Evolutionary conservation across 2,329 filamentous ascomycete genomes (phyloP).

Genomic region (Trichophyton equinum): DNA sequence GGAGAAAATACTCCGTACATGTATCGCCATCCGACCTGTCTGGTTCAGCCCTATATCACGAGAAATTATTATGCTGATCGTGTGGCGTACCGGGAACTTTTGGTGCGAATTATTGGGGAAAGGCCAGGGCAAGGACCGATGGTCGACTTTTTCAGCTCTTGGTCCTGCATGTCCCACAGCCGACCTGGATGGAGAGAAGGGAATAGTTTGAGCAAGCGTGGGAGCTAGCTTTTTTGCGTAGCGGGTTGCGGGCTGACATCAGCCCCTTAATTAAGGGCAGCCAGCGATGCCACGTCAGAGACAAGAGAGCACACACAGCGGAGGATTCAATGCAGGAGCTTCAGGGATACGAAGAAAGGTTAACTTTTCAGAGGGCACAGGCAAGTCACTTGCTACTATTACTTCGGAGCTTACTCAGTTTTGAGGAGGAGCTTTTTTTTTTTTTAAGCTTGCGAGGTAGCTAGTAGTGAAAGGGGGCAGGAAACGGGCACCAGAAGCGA

Average conservation of each 20-base stretch:
- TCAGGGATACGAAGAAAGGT: not conserved
- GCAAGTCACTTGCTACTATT: too few species aligned
- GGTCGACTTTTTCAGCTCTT: not conserved
- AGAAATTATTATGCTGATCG: not conserved
- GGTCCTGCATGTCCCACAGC: not conserved
- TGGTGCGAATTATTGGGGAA: not conserved
- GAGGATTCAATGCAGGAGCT: conserved; percentile 3
- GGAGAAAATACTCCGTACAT: not conserved
- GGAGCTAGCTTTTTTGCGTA: not conserved
- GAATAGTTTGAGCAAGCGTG: conserved; percentile 1
- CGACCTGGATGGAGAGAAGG: not conserved
- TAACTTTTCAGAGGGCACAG: too few species aligned
- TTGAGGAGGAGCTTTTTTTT: too few species aligned
- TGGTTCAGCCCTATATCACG: conserved; percentile 2
- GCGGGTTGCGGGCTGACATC: not conserved
- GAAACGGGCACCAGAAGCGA: not conserved
- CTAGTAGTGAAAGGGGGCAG: not conserved
- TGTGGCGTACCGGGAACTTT: not conserved
- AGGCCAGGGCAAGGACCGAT: not conserved
- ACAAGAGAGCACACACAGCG: not conserved
- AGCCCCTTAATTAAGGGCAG: not conserved
- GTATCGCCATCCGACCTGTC: not conserved
- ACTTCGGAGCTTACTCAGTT: too few species aligned
- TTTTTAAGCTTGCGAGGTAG: conserved; percentile 1
- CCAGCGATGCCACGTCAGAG: conserved; percentile 1